These are phyloP conservation scores for Aspergillus sp. DNA, from an alignment of 2,329 filamentous ascomycete species.

Conservation along the genomic window DNA sequence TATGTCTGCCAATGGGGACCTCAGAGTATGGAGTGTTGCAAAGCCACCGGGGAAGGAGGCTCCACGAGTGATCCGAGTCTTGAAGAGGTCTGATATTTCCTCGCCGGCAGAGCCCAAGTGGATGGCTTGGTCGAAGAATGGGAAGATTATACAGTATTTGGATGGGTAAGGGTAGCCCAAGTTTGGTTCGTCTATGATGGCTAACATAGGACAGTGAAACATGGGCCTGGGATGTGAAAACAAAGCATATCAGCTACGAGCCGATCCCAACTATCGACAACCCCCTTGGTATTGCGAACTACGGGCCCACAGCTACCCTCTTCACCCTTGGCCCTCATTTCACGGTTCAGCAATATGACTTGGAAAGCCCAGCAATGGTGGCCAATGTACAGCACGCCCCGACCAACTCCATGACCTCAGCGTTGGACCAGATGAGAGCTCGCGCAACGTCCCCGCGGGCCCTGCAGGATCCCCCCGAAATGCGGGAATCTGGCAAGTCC, in stretches of 20 bases:
- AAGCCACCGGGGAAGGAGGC: conserved; percentile 72
- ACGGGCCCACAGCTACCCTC: conserved; percentile 84
- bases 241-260: conserved; percentile 93
- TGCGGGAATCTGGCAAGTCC: conserved; percentile 68
- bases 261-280: conserved; percentile 80
- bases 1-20: conserved; percentile 86
- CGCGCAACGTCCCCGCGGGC: conserved; percentile 30
- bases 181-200: too few relatives aligned
- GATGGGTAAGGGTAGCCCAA: too few relatives aligned
- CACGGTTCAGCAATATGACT: conserved; percentile 91
- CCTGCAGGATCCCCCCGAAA: conserved; percentile 46
- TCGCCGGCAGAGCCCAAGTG: conserved; percentile 78
- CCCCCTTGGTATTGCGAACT: conserved; percentile 79
- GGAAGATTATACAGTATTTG: conserved; percentile 87
- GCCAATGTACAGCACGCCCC: conserved; percentile 85
- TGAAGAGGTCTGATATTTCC: conserved; percentile 72
- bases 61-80: conserved; percentile 83
- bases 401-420: conserved; percentile 73
- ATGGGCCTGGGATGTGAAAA: conserved; percentile 93
- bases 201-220: conserved; percentile 64
- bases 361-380: conserved; percentile 82
- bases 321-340: conserved; percentile 88
- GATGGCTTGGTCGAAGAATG: conserved; percentile 99
- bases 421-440: conserved; percentile 64
- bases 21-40: conserved; percentile 94